These are phyloP conservation scores for Cercospora janseana DNA, from an alignment of 2,329 filamentous ascomycete species.

Conservation along the genomic window DNA sequence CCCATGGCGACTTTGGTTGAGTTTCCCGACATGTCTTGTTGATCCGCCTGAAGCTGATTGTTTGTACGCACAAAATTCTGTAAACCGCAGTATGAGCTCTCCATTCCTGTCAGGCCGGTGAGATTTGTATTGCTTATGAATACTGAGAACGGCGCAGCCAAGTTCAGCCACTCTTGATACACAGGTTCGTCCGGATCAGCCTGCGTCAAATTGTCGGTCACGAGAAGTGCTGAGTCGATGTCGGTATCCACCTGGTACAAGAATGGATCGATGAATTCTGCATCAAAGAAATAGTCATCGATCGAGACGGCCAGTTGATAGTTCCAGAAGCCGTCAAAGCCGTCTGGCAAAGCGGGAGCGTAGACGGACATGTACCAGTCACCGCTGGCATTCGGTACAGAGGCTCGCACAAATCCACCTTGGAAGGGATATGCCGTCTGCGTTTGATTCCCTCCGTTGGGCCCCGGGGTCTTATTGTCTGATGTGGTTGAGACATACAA, in stretches of 20 bases:
- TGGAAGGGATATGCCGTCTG: slow-evolving; percentile 55
- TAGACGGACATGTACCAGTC: slow-evolving; percentile 75
- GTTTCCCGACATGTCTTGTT: slow-evolving; percentile 49
- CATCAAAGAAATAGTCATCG: slow-evolving; percentile 73
- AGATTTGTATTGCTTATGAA: slow-evolving; percentile 68
- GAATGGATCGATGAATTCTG: slow-evolving; percentile 55
- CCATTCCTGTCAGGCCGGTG: slow-evolving; percentile 64
- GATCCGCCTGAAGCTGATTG: slow-evolving; percentile 58
- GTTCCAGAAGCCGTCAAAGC: slow-evolving; percentile 67
- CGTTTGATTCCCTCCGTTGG: slow-evolving; percentile 48
- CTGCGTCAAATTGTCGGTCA: slow-evolving; percentile 69
- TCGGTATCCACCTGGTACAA: slow-evolving; percentile 85
- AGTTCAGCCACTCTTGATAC: slow-evolving; percentile 56
- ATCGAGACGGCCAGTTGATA: slow-evolving; percentile 80
- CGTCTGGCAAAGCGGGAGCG: slow-evolving; percentile 62
- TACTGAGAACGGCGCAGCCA: slow-evolving; percentile 66
- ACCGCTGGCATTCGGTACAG: slow-evolving; percentile 55
- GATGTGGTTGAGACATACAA: slow-evolving; percentile 68
- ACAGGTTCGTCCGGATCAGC: slow-evolving; percentile 48
- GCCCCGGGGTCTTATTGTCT: slow-evolving; percentile 65
- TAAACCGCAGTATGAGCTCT: slow-evolving; percentile 80
- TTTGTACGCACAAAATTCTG: slow-evolving; percentile 55
- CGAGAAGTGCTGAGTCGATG: slow-evolving; percentile 71
- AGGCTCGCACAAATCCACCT: slow-evolving; percentile 68
- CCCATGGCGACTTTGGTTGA: slow-evolving; percentile 47